Conservation (phyloP, 805 yeast species). For the Starmerella bombi region DNA sequence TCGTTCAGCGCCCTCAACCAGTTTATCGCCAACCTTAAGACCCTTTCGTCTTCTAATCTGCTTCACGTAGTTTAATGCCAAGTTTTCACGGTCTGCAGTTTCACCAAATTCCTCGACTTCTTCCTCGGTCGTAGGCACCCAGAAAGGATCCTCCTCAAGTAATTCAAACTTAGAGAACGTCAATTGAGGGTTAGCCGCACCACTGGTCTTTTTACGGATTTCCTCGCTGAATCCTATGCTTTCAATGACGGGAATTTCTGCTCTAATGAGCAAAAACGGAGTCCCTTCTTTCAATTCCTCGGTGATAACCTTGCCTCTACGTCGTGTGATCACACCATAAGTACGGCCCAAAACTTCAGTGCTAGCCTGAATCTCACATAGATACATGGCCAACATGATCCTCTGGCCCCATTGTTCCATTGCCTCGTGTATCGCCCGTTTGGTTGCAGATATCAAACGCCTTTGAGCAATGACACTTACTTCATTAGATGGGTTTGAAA, state of each 20-base stretch:
- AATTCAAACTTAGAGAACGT: conserved; percentile 80
- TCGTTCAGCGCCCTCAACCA: conserved; percentile 83
- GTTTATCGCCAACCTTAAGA: conserved; percentile 74
- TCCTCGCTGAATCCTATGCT: conserved; percentile 96
- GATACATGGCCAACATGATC: conserved; percentile 79
- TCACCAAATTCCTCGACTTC: conserved; percentile 91
- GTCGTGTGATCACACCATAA: conserved; percentile 79
- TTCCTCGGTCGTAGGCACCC: conserved; percentile 98
- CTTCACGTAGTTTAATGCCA: conserved; percentile 80
- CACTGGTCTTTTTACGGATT: conserved; percentile 81
- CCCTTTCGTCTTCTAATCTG: conserved; percentile 76
- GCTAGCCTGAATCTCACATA: conserved; percentile 89
- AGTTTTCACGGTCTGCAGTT: conserved; percentile 78
- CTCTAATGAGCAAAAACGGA: conserved; percentile 79
- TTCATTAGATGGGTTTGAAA: conserved; percentile 22
- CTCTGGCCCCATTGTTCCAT: conserved; percentile 80
- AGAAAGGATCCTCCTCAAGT: conserved; percentile 87
- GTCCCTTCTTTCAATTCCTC: conserved; percentile 99
- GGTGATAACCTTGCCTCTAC: conserved; percentile 71
- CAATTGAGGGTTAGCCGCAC: conserved; percentile 94
- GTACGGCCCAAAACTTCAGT: conserved; percentile 92
- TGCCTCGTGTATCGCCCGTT: conserved; percentile 57
- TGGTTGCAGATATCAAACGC: conserved; percentile 55
- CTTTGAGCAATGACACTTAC: conserved; percentile 33
- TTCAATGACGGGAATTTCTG: conserved; percentile 82